Evolutionary conservation across 1,139 yeast species (phyloP).

Genomic region (Suhomyces anneliseae): DNA sequence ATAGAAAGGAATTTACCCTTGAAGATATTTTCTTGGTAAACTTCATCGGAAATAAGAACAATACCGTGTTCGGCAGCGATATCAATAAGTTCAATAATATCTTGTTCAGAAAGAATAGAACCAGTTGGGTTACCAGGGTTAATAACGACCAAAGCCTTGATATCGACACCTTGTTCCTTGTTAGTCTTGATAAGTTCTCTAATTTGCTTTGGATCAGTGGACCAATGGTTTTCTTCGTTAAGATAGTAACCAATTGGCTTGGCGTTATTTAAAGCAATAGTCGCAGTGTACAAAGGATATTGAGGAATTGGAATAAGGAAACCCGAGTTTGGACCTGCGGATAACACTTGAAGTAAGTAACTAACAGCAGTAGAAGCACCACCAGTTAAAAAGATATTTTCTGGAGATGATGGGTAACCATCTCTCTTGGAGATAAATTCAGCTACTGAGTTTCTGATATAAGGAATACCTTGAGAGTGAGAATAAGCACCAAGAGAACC

Average conservation of each 20-base stretch:
- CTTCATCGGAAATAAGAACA: conserved; percentile 96
- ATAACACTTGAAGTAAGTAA: conserved; percentile 67
- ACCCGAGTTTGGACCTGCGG: conserved; percentile 69
- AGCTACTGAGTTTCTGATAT: conserved; percentile 76
- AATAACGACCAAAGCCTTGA: conserved; percentile 85
- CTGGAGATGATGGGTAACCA: conserved; percentile 56
- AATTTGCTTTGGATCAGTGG: conserved; percentile 71
- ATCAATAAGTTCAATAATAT: conserved; percentile 67
- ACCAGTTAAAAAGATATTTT: conserved; percentile 77
- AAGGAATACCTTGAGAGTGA: conserved; percentile 80
- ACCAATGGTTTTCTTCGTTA: conserved; percentile 81
- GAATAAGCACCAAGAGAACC: conserved; percentile 95
- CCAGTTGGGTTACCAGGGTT: conserved; percentile 99
- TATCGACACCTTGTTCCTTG: conserved; percentile 53
- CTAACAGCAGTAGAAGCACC: conserved; percentile 95
- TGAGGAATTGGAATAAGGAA: conserved; percentile 96
- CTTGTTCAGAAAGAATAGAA: conserved; percentile 62
- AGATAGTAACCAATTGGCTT: conserved; percentile 85
- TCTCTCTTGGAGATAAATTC: conserved; percentile 74
- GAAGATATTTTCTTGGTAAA: conserved; percentile 89
- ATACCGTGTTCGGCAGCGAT: conserved; percentile 84
- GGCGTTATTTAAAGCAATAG: conserved; percentile 79
- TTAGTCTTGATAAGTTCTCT: conserved; percentile 55
- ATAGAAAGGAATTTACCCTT: conserved; percentile 64
- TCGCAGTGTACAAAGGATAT: conserved; percentile 93